Conservation (phyloP, 78 protist species). For the Anaeramoeba flamelloides region DNA sequence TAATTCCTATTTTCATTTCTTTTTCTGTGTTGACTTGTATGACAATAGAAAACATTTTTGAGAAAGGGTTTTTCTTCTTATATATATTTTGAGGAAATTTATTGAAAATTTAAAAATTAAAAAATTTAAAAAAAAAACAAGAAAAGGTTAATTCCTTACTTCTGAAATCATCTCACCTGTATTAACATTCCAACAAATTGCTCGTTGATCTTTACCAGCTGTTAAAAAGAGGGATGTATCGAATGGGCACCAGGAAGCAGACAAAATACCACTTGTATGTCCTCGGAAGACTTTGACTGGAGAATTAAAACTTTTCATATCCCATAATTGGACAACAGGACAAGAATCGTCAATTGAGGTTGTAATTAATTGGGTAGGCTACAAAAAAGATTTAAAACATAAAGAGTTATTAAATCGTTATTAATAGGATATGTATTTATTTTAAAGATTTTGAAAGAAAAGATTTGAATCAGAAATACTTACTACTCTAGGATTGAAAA, state of each 20-base stretch:
- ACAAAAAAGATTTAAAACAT: not conserved
- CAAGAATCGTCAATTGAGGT: slow-evolving; percentile 66
- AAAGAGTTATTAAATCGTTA: too few relatives aligned
- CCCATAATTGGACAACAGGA: slow-evolving; percentile 78
- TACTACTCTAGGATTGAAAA: slow-evolving; percentile 73
- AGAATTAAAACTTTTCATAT: slow-evolving; percentile 48
- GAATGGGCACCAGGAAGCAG: slow-evolving; percentile 66
- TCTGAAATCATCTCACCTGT: slow-evolving; percentile 49
- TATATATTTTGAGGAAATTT: too few relatives aligned
- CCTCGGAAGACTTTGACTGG: slow-evolving; percentile 42
- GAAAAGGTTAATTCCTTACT: not conserved
- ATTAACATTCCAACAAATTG: slow-evolving; percentile 67
- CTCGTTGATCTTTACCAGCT: slow-evolving; percentile 61
- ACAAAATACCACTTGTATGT: slow-evolving; percentile 56
- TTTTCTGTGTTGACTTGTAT: too few relatives aligned
- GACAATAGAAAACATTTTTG: too few relatives aligned
- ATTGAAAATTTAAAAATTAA: too few relatives aligned
- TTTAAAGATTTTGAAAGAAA: too few relatives aligned
- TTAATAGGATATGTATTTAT: too few relatives aligned
- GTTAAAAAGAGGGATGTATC: slow-evolving; percentile 49
- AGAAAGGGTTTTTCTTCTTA: too few relatives aligned
- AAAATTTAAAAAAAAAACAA: slow-evolving; percentile 2
- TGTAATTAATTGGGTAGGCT: slow-evolving; percentile 49
- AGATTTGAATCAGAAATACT: too few relatives aligned
- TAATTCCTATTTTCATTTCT: too few relatives aligned